Base-by-base conservation (phyloP, 2,329 filamentous ascomycete species). In the Colletotrichum viniferum region DNA sequence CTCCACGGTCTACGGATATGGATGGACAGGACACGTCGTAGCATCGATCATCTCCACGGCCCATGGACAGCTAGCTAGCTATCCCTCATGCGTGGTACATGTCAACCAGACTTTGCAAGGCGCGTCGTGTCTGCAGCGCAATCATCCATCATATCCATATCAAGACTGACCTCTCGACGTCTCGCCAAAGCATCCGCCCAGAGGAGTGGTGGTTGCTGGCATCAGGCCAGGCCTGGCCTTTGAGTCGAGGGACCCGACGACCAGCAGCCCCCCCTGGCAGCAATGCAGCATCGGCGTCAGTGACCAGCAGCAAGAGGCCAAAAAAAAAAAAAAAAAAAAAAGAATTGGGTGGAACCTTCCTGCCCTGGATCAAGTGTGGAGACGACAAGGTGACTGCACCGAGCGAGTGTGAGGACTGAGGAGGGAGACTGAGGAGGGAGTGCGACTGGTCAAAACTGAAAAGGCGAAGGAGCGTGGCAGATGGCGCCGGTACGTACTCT, bases 341-440 rank as follows among this genome's bases (percentile, higher is more conserved):
- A 68, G 61, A 26, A 5, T 36, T 32, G 36, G 34, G 70, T 56
- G 70, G 55, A 52, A 21, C 61, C 34, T 28, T 62, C 64, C 30
- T 62, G 64, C 34, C 30, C 52, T 61, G 63, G 63, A 34, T 24
- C 36, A n/a, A 14, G 26, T 32, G 72, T 74, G 72, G 72, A 72
- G 69, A 71, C 72, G 69, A 72, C 68, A 74, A 55, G 69, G 62
- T 63, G 52, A 62, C 28, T 43, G 62, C 30, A 36, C 69, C 52
- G 26, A 30, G 16, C 36, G 21, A 43, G 38, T 43, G 16, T 38
- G 16, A 48, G 48, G 61, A 68, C 36, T 62, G 63, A 66, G 32
- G 63, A 74, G 61, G 69, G 16, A 30, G 56, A 68, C 36, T 62
- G 63, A 66, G 32, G 63, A 74, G 61, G 69, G 16, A 30, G 56